Conservation (phyloP, 2,329 filamentous ascomycete genomes). For the Penicillium griseofulvum region DNA sequence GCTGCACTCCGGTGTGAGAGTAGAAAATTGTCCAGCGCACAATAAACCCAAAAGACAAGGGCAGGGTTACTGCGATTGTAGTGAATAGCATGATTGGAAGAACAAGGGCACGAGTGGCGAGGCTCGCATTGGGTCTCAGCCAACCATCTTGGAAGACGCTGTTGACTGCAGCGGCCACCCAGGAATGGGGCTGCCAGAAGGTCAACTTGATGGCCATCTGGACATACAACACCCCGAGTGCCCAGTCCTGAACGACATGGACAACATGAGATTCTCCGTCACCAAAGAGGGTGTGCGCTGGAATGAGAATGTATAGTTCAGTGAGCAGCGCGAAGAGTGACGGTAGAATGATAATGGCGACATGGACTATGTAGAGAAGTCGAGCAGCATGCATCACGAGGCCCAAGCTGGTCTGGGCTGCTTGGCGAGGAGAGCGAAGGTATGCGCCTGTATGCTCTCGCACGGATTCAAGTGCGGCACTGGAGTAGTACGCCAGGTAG, state of each 20-base stretch:
- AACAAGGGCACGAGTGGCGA: conserved; percentile 85
- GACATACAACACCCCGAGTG: conserved; percentile 83
- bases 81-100: conserved; percentile 68
- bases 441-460: conserved; percentile 27
- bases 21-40: conserved; percentile 47
- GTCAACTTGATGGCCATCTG: conserved; percentile 73
- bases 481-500: conserved; percentile 59
- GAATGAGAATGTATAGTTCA: conserved; percentile 85
- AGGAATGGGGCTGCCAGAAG: conserved; percentile 65
- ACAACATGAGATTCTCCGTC: conserved; percentile 49
- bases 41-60: conserved; percentile 58
- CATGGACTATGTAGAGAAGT: conserved; percentile 71
- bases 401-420: conserved; percentile 20
- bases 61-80: conserved; percentile 60
- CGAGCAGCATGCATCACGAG: conserved; percentile 40
- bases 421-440: conserved; percentile 32
- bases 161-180: conserved; percentile 70
- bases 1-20: conserved; percentile 31
- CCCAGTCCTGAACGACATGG: conserved; percentile 90
- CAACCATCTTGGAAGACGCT: conserved; percentile 73
- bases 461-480: conserved; percentile 21
- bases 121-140: conserved; percentile 70
- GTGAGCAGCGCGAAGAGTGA: conserved; percentile 74
- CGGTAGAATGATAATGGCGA: conserved; percentile 76
- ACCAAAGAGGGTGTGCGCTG: conserved; percentile 73